phyloP scores from a whole-genome alignment of 176 grass and related monocot species.

The Triticum monococcum region DNA sequence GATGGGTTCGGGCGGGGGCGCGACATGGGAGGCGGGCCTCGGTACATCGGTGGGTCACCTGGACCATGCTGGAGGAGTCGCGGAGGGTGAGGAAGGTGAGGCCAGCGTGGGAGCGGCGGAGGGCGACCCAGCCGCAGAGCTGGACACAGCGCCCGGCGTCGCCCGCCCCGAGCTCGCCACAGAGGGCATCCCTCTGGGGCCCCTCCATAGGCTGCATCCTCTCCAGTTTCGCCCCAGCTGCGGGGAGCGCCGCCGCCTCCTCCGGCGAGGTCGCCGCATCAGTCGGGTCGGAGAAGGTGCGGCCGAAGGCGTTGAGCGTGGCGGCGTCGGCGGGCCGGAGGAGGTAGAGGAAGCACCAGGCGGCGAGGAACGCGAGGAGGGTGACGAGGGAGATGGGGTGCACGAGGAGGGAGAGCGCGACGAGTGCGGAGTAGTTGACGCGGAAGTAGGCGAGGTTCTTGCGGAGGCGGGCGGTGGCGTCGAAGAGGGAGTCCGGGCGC shows the following conservation, averaged over 20 bases:
- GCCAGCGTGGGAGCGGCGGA: constrained; percentile 60
- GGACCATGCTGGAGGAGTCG: constrained; percentile 59
- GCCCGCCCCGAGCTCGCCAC: constrained; percentile 51
- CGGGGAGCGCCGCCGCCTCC: too few relatives aligned
- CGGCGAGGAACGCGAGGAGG: too few relatives aligned
- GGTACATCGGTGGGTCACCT: constrained; percentile 34
- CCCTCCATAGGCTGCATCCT: too few relatives aligned
- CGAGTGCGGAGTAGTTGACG: constrained; percentile 77
- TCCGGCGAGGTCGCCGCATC: too few relatives aligned
- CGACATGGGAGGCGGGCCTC: constrained; percentile 60
- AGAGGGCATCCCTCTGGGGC: constrained; percentile 48
- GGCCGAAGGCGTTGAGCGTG: too few relatives aligned
- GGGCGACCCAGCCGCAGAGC: constrained; percentile 90
- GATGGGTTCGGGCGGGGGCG: constrained; percentile 69
- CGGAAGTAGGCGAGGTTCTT: constrained; percentile 83
- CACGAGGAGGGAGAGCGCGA: not conserved
- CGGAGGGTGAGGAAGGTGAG: constrained; percentile 30
- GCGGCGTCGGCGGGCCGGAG: too few relatives aligned
- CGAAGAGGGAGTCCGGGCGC: not conserved
- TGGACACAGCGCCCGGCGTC: constrained; percentile 68
- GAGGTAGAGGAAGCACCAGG: too few relatives aligned
- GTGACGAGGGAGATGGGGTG: too few relatives aligned
- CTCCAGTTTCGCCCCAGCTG: too few relatives aligned
- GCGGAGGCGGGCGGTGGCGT: not conserved
- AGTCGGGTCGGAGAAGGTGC: too few relatives aligned